Base-by-base conservation (phyloP, 768 basidiomycete genomes). In the Suillus occidentalis region DNA sequence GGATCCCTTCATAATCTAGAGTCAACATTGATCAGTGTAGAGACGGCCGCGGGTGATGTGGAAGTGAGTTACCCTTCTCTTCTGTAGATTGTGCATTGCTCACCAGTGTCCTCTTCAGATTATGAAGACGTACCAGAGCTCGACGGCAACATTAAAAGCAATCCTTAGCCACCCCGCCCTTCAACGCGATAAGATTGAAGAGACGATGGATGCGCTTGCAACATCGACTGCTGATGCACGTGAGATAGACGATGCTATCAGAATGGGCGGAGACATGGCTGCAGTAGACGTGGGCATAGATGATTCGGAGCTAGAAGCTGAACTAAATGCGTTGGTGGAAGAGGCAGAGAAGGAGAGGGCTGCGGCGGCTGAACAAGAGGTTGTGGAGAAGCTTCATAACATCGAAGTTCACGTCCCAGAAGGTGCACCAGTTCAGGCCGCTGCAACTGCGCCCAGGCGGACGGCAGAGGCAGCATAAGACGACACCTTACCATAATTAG, bases 41-140 rank as follows among this genome's bases (percentile, higher is more conserved):
- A 99, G 77, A 85, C 88, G 4, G 92, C 95, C n/a, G 92, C 92
- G 36, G 90, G 89, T 3, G 92, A 98, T 75, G 83, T 95, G 14
- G 89, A 94, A 82, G 95, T 95, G 72, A 50, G 79, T 72, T 7
- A 10, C 10, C 39, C 16, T 34, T 22, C n/a, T 64, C 53, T 52
- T 25, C 45, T 63, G 61, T 61, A 50, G 52, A 49, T n/a, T 14
- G 60, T 43, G 22, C 45, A 36, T 8, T 3, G 56, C 3, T 39
- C 60, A 60, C 64, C 67, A 31, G 62, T 37, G 1, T 22, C 50
- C 9, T 59, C 64, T 64, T 59, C 67, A 95, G 94, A 91, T 97
- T 59, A 87, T 99, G 86, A 86, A 85, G 68, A 85, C 88, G 0
- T 99, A 97, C 72, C 85, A 93, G 75, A 87, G 88, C 3, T 95